These are phyloP conservation scores for Kalanchoe fedtschenkoi DNA, from an alignment of 164 flowering plant genomes.

Conservation along the genomic window DNA sequence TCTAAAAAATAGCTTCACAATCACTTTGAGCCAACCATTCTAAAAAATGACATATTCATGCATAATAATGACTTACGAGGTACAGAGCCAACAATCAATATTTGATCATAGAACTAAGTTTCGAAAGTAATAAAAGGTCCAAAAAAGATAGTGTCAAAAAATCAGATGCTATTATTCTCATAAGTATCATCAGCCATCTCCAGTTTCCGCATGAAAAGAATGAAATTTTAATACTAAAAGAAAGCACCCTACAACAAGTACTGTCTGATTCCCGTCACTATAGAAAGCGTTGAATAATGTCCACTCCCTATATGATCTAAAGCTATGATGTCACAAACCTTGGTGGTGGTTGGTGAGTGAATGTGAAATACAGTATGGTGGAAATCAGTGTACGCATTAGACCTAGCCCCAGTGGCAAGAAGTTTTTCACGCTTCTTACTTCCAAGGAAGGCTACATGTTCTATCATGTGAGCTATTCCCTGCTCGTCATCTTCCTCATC, in stretches of 20 bases:
- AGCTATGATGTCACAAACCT: constrained; percentile 36
- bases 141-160: background rate
- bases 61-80: background rate
- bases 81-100: background rate
- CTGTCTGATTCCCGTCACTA: background rate
- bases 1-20: background rate
- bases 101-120: background rate
- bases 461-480: constrained; percentile 99
- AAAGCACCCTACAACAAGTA: background rate
- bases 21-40: background rate
- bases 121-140: background rate
- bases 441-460: constrained; percentile 98
- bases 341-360: constrained; percentile 76
- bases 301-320: background rate
- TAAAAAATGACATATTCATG: background rate
- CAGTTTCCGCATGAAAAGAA: no score
- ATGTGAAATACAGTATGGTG: constrained; percentile 98
- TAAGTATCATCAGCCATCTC: background rate
- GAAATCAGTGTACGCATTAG: constrained; percentile 99
- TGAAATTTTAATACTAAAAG: background rate
- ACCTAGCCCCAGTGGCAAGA: constrained; percentile 96
- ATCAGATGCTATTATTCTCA: background rate
- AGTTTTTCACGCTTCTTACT: constrained; percentile 99
- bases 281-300: background rate
- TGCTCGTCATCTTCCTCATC: constrained; percentile 99